These are phyloP conservation scores for Trichoderma asperelloides DNA, from an alignment of 495 filamentous ascomycete species.

Conservation along the genomic window DNA sequence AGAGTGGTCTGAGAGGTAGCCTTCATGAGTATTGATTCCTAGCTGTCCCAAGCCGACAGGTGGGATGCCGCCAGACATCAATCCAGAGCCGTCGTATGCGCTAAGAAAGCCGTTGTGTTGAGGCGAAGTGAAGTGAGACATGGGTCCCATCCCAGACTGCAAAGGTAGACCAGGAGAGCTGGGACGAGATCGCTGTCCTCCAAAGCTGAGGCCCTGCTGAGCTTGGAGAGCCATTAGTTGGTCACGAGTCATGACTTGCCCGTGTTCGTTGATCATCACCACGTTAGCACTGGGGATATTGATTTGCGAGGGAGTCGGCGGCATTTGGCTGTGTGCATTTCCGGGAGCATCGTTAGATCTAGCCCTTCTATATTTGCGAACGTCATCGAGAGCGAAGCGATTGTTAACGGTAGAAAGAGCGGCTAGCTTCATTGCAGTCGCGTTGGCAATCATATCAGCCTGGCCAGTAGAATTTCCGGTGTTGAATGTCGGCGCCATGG, in stretches of 20 bases:
- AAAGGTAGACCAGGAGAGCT: constrained; percentile 85
- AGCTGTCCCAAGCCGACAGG: constrained; percentile 68
- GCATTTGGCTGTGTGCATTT: constrained; percentile 30
- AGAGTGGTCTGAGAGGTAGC: constrained; percentile 91
- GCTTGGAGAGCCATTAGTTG: constrained; percentile 80
- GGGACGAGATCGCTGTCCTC: constrained; percentile 78
- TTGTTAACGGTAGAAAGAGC: constrained; percentile 97
- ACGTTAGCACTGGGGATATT: constrained; percentile 56
- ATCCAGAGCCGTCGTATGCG: constrained; percentile 72
- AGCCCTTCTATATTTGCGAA: constrained; percentile 83
- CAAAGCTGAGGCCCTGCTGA: constrained; percentile 71
- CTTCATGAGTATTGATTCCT: constrained; percentile 58
- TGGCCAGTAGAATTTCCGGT: constrained; percentile 32
- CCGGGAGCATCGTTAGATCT: constrained; percentile 79
- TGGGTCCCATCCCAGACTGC: constrained; percentile 55
- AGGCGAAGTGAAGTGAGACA: constrained; percentile 69
- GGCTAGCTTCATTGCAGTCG: constrained; percentile 97
- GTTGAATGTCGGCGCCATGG: constrained; percentile 83
- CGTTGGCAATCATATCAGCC: constrained; percentile 97
- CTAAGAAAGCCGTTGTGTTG: constrained; percentile 94
- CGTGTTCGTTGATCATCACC: constrained; percentile 83
- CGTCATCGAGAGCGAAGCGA: constrained; percentile 92
- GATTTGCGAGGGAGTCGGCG: constrained; percentile 34
- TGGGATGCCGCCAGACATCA: constrained; percentile 66
- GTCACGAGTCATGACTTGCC: constrained; percentile 76